phyloP scores from a whole-genome alignment of 805 yeast genomes.

The Candida nitratophila region DNA sequence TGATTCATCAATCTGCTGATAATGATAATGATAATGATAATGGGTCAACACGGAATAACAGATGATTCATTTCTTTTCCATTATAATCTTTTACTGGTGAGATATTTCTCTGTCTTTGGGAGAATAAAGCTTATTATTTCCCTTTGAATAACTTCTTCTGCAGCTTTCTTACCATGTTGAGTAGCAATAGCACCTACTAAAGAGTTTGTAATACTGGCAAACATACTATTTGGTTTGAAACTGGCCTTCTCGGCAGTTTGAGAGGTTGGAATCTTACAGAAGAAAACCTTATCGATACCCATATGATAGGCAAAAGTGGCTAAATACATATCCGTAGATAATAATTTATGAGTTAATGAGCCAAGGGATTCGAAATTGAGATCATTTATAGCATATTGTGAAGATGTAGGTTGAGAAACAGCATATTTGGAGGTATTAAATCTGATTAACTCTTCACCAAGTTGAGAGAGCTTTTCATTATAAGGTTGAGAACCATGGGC shows the following conservation, averaged over 20 bases:
- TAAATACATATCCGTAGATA: slow-evolving; percentile 42
- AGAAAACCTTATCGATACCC: slow-evolving; percentile 46
- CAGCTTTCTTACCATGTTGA: slow-evolving; percentile 51
- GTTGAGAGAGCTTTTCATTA: slow-evolving; percentile 73
- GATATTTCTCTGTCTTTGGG: not conserved
- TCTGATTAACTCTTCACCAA: slow-evolving; percentile 62
- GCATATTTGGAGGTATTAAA: slow-evolving; percentile 39
- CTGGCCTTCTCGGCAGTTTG: slow-evolving; percentile 25
- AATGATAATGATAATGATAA: no score
- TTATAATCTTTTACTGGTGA: no score
- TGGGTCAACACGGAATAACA: no score
- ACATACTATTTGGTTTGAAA: slow-evolving; percentile 22
- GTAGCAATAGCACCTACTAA: slow-evolving; percentile 63
- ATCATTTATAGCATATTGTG: slow-evolving; percentile 36
- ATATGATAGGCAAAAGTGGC: slow-evolving; percentile 45
- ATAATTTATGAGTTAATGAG: slow-evolving; percentile 40
- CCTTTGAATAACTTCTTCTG: slow-evolving; percentile 49
- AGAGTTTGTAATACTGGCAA: slow-evolving; percentile 30
- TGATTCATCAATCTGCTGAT: no score
- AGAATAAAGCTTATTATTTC: slow-evolving; percentile 32
- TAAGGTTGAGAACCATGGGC: slow-evolving; percentile 87
- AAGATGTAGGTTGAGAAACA: slow-evolving; percentile 15
- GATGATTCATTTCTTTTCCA: no score
- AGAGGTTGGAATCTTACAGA: slow-evolving; percentile 48
- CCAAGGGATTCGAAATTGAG: slow-evolving; percentile 57